Base-by-base conservation (phyloP, 2,329 filamentous ascomycete genomes). In the Penicillium verrucosum region DNA sequence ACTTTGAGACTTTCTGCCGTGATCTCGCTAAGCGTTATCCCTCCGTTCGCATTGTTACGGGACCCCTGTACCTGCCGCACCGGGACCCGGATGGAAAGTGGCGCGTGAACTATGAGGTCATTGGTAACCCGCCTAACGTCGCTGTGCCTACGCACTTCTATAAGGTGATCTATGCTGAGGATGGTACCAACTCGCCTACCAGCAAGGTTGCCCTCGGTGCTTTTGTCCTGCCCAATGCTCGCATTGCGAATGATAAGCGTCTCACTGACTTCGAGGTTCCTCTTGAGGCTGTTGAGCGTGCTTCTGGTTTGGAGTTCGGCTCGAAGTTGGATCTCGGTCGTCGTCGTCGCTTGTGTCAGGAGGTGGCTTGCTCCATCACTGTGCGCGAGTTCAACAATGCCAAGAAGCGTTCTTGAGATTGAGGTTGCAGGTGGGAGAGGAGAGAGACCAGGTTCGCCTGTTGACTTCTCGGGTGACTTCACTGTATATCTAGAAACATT, bases 81-180 rank as follows among this genome's bases (percentile, higher is more conserved):
- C 85, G 87, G 58, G 91, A 96, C 64, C 81, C 86, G 5, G 94
- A 97, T 78, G 89, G 89, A 66, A 97, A 97, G 80, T 99, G 92
- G 92, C 88, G 92, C 65, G 92, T 97, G 57, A 87, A 82, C 59
- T 97, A 99, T 79, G 94, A 99, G 79, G 89, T 99, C 58, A 96
- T 99, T 66, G 94, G 94, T 38, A 89, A 82, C 71, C 94, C 94
- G 63, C 93, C 94, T 8, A 95, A 92, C 68, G 89, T 99, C 54
- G 92, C 94, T 27, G 94, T 99, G 51, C 94, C 94, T 3, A 99
- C 94, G 23, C 94, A 99, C 75, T 99, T 99, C 78, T 99, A 96
- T 84, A 99, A 99, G 80, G 91, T 99, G 70, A 94, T 99, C 66
- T 96, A 94, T 69, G 94, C 90, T 27, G 94, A 99, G 77, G 91